Conservation (phyloP, 371 early-diverging fungal genomes). For the Zychaea mexicana region DNA sequence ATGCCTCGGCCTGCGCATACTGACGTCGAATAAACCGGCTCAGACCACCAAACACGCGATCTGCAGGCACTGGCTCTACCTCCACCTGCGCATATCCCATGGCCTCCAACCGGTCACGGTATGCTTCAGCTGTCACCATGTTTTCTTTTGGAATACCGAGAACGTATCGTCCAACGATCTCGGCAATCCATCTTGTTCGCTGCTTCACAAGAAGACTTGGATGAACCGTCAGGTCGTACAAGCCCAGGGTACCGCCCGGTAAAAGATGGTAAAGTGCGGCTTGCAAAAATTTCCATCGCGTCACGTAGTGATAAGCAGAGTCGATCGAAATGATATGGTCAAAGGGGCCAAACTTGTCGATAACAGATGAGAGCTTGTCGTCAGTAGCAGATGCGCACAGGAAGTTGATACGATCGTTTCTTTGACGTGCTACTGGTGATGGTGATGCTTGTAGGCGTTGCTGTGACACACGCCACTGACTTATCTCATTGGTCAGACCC, state of each 20-base stretch:
- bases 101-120: slow-evolving; percentile 4
- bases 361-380: slow-evolving; percentile 2
- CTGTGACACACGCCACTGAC: slow-evolving; percentile 35
- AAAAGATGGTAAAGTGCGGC: slow-evolving; percentile 27
- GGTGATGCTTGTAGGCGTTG: slow-evolving; percentile 12
- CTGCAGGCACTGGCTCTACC: slow-evolving; percentile 1
- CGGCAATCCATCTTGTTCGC: slow-evolving; percentile 4
- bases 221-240: slow-evolving; percentile 40
- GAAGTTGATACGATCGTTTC: slow-evolving; percentile 9
- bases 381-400: slow-evolving; percentile 41
- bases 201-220: slow-evolving; percentile 6
- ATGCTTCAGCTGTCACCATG: slow-evolving; percentile 22
- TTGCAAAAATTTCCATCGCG: slow-evolving; percentile 50
- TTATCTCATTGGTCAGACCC: slow-evolving; percentile 51
- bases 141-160: slow-evolving; percentile 32
- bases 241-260: slow-evolving; percentile 41
- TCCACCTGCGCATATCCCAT: slow-evolving; percentile 16
- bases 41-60: slow-evolving; percentile 20
- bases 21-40: slow-evolving; percentile 8
- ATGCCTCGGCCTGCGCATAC: slow-evolving; percentile 15
- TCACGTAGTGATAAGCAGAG: slow-evolving; percentile 60
- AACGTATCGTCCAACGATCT: slow-evolving; percentile 10
- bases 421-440: too few relatives aligned
- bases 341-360: slow-evolving; percentile 15
- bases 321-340: slow-evolving; percentile 57